Percentiles rank a stretch among this genome's conserved stretches.
Evolutionary conservation across 2,329 filamentous ascomycete species (phyloP).

Genomic region (Aureobasidium namibiae): DNA sequence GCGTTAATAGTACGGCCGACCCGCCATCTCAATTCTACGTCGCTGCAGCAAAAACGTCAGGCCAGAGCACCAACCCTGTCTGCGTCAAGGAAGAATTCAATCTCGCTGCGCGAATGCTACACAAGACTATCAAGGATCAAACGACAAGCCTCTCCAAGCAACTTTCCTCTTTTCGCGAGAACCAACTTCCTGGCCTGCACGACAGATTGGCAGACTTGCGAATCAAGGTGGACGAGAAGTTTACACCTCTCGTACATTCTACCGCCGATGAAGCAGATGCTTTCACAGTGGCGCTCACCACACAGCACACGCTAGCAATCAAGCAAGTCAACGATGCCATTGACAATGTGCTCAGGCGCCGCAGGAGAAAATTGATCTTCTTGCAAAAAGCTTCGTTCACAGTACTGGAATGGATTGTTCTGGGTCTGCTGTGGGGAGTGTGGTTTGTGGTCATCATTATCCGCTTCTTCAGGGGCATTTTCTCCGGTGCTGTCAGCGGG

Average conservation of each 20-base stretch:
- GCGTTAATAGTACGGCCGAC: constrained; percentile 43
- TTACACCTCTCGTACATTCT: constrained; percentile 54
- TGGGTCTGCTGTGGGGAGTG: constrained; percentile 88
- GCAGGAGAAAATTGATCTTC: constrained; percentile 67
- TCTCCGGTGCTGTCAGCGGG: constrained; percentile 50
- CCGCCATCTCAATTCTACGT: constrained; percentile 27
- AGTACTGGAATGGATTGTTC: constrained; percentile 75
- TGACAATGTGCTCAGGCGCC: constrained; percentile 58
- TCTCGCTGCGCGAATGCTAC: constrained; percentile 44
- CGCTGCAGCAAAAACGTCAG: constrained; percentile 30
- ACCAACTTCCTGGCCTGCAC: constrained; percentile 42
- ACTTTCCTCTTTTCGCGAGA: constrained; percentile 18
- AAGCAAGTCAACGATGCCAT: constrained; percentile 75
- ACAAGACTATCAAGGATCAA: constrained; percentile 36
- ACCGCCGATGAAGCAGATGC: constrained; percentile 74
- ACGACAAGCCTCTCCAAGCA: constrained; percentile 10
- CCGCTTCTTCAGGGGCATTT: constrained; percentile 55
- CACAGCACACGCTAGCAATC: constrained; percentile 67
- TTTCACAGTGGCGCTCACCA: constrained; percentile 66
- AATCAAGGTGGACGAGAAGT: constrained; percentile 38
- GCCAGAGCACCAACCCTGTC: constrained; percentile 37
- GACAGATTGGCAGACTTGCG: constrained; percentile 41
- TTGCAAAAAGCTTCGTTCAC: constrained; percentile 70
- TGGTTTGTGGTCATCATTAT: constrained; percentile 82
- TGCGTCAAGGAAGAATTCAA: constrained; percentile 44